Percentiles rank a stretch among this genome's conserved stretches.
phyloP scores from a whole-genome alignment of 768 basidiomycete species.

The Leccinum pellstonianum region DNA sequence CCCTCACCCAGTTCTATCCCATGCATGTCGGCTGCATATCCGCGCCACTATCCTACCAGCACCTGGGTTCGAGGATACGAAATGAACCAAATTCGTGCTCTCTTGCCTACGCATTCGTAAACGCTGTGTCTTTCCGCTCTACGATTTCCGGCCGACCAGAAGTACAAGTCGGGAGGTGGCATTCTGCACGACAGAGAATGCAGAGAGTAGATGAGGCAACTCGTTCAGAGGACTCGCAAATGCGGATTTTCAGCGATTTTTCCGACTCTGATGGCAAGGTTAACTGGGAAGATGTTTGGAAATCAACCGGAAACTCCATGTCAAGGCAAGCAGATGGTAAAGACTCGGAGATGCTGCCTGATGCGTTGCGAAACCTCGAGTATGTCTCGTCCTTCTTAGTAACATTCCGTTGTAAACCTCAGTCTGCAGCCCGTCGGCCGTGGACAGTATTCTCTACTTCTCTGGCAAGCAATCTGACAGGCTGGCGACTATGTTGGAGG shows the following conservation, averaged over 20 bases:
- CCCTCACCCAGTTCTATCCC: constrained; percentile 40
- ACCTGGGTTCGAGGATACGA: constrained; percentile 2
- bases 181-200: constrained; percentile 44
- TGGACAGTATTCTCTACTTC: constrained; percentile 46
- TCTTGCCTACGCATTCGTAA: constrained; percentile 49
- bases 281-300: constrained; percentile 57
- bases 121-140: constrained; percentile 57
- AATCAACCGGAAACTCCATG: constrained; percentile 21
- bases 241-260: constrained; percentile 4
- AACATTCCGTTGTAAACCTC: background rate
- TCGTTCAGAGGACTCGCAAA: constrained; percentile 1
- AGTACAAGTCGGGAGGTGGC: constrained; percentile 71
- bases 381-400: constrained; percentile 11
- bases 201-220: background rate
- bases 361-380: constrained; percentile 36
- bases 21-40: constrained; percentile 63
- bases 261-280: constrained; percentile 17
- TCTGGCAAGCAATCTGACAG: constrained; percentile 61
- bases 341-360: constrained; percentile 32
- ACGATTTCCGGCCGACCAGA: constrained; percentile 56
- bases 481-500: constrained; percentile 42
- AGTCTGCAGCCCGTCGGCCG: constrained; percentile 16
- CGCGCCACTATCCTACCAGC: constrained; percentile 40
- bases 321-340: background rate
- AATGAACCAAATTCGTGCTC: constrained; percentile 48